Percentiles rank a stretch among this genome's conserved stretches.
Conservation (phyloP, 345 rosid genomes). For the Acer saccharum region DNA sequence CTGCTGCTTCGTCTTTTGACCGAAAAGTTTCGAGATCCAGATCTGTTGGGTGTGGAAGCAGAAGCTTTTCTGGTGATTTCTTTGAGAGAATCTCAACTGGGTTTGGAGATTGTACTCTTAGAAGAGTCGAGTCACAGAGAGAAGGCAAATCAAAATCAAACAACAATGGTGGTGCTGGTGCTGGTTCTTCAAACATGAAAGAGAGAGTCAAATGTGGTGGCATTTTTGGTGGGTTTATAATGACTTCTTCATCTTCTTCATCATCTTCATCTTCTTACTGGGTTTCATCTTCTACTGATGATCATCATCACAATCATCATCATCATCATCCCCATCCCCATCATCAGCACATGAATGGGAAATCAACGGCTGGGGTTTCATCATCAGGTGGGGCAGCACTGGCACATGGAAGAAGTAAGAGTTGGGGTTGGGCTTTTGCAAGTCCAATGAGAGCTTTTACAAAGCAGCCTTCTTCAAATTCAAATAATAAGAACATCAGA, state of each 20-base stretch:
- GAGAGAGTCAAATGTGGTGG: constrained; percentile 92
- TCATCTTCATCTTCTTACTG: constrained; percentile 80
- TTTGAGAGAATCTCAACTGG: constrained; percentile 97
- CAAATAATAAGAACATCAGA: constrained; percentile 36
- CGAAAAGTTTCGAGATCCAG: constrained; percentile 98
- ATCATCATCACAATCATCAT: constrained; percentile 8
- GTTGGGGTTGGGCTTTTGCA: constrained; percentile 95
- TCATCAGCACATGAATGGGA: constrained; percentile 34
- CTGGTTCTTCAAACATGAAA: constrained; percentile 44
- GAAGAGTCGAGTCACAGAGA: constrained; percentile 95
- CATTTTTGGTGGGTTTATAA: constrained; percentile 88
- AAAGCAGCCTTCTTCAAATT: constrained; percentile 33
- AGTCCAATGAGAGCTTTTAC: constrained; percentile 94
- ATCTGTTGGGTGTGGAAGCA: constrained; percentile 97
- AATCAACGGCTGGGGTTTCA: constrained; percentile 33
- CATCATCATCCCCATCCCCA: constrained; percentile 10
- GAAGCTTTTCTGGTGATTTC: constrained; percentile 97
- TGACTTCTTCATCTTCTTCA: constrained; percentile 71
- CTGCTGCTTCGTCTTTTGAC: constrained; percentile 67
- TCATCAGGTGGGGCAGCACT: constrained; percentile 22
- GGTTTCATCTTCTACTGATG: constrained; percentile 61
- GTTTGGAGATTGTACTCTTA: constrained; percentile 90
- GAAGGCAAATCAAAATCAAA: constrained; percentile 60
- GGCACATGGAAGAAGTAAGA: constrained; percentile 44
- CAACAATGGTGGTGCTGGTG: constrained; percentile 4